Evolutionary conservation across 23 red algal genomes (phyloP), one percentile per base, ranked within the genome.

Genomic region (Cyanidiococcus yangmingshanensis): DNA sequence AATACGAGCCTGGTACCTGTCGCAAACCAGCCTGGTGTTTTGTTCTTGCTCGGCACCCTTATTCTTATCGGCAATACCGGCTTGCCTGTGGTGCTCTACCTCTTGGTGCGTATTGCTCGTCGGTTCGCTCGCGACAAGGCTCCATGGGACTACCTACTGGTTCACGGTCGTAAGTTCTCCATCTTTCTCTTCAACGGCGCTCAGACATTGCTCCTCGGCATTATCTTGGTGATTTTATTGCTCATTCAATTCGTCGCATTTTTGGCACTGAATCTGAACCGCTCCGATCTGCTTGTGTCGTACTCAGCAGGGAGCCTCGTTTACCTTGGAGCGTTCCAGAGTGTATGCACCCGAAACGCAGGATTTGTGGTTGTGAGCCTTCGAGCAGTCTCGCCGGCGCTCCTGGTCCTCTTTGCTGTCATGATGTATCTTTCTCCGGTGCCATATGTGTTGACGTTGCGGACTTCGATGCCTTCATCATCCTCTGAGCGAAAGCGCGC

Each of bases 391-490:
- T 71, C 63, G 63, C 63, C 63, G 7, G 63, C 63, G 63, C 63
- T 71, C 16, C 63, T 71, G 12, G 63, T 71, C 7, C n/a, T 71
- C 16, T 71, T 27, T 35, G 63, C 32, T 3, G 63, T 71, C 27
- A 7, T 71, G 63, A 71, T 71, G 63, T 71, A 71, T 35, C 32
- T 71, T 12, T 71, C 63, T 12, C 63, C 63, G 63, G 63, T 71
- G 7, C 63, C 63, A 29, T 71, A 71, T 35, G 63, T 71, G 63
- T 35, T 71, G 63, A 71, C 63, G 63, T 30, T 71, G 63, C 63
- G 63, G 3, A 71, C n/a, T 29, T 32, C 63, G 7, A 35, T 35
- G 21, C 63, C n/a, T 25, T 25, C n/a, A 7, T 3, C n/a, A 25
- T 12, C 63, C 63, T 25, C 63, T 12, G 3, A 71, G 21, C 7